Conservation (phyloP, 2,329 filamentous ascomycete genomes). For the Diaporthe citrichinensis region DNA sequence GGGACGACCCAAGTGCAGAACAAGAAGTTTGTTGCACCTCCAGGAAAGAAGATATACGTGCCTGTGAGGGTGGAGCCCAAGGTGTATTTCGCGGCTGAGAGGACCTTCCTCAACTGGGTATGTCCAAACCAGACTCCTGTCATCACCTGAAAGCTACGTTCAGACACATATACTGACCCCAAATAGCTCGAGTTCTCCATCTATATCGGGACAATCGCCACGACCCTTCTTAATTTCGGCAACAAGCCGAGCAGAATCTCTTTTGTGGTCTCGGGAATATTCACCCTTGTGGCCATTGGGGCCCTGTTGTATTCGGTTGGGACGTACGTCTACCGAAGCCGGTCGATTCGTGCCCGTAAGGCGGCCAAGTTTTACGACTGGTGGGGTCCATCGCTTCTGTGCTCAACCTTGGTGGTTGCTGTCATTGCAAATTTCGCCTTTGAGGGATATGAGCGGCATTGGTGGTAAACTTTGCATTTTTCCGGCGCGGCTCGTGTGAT, state of each 20-base stretch:
- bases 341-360: constrained; percentile 84
- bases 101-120: constrained; percentile 95
- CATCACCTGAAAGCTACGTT: background rate
- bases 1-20: constrained; percentile 68
- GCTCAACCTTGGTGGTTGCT: constrained; percentile 79
- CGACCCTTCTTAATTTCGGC: constrained; percentile 87
- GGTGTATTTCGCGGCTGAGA: constrained; percentile 95
- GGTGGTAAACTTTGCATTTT: constrained; percentile 60
- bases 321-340: constrained; percentile 90
- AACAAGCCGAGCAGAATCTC: constrained; percentile 68
- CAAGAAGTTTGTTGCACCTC: constrained; percentile 79
- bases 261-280: constrained; percentile 80
- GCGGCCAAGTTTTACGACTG: constrained; percentile 94
- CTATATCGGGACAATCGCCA: constrained; percentile 89
- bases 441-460: constrained; percentile 73
- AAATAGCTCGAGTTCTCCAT: constrained; percentile 92
- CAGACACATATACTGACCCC: constrained; percentile 43
- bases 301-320: constrained; percentile 86
- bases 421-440: constrained; percentile 86
- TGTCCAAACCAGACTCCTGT: constrained; percentile 50
- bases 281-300: constrained; percentile 84
- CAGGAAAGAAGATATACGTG: constrained; percentile 94
- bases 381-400: constrained; percentile 85
- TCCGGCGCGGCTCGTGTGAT: background rate
- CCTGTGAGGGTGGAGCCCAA: constrained; percentile 97